Conservation (phyloP, 805 yeast species). For the Starmera pachycereana region DNA sequence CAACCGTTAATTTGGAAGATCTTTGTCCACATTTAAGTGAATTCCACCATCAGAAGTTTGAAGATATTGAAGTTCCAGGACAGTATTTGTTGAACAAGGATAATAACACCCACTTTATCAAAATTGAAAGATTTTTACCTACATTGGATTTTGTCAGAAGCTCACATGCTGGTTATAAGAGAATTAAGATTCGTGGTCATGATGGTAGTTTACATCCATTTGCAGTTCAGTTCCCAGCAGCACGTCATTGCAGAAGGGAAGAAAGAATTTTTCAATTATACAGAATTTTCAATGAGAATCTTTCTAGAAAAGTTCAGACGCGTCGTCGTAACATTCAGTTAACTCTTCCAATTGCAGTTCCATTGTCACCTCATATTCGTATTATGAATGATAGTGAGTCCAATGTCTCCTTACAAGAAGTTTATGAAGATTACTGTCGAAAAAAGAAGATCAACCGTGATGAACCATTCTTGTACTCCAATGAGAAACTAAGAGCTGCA, state of each 20-base stretch:
- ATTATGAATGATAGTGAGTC: slow-evolving; percentile 77
- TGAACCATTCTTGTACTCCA: slow-evolving; percentile 79
- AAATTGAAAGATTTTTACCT: slow-evolving; percentile 88
- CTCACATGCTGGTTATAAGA: slow-evolving; percentile 79
- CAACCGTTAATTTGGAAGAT: slow-evolving; percentile 73
- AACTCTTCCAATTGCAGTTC: slow-evolving; percentile 85
- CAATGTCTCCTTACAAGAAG: slow-evolving; percentile 61
- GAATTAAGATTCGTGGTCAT: slow-evolving; percentile 83
- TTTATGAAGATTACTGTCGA: slow-evolving; percentile 83
- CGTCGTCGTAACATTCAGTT: slow-evolving; percentile 78
- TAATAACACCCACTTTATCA: slow-evolving; percentile 80
- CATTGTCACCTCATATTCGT: slow-evolving; percentile 89
- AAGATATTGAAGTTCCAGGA: slow-evolving; percentile 96
- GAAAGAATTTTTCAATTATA: slow-evolving; percentile 89
- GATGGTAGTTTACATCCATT: slow-evolving; percentile 89
- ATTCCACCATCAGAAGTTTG: slow-evolving; percentile 97
- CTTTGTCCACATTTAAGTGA: slow-evolving; percentile 92
- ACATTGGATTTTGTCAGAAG: slow-evolving; percentile 83
- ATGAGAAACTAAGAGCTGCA: slow-evolving; percentile 82
- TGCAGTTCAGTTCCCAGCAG: slow-evolving; percentile 96
- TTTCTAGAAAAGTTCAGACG: slow-evolving; percentile 76
- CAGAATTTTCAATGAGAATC: slow-evolving; percentile 75
- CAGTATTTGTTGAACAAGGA: slow-evolving; percentile 87
- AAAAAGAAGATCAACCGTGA: slow-evolving; percentile 67
- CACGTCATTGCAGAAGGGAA: slow-evolving; percentile 93